These are phyloP conservation scores for Betula pendula DNA, from an alignment of 306 rosid species.

Conservation along the genomic window DNA sequence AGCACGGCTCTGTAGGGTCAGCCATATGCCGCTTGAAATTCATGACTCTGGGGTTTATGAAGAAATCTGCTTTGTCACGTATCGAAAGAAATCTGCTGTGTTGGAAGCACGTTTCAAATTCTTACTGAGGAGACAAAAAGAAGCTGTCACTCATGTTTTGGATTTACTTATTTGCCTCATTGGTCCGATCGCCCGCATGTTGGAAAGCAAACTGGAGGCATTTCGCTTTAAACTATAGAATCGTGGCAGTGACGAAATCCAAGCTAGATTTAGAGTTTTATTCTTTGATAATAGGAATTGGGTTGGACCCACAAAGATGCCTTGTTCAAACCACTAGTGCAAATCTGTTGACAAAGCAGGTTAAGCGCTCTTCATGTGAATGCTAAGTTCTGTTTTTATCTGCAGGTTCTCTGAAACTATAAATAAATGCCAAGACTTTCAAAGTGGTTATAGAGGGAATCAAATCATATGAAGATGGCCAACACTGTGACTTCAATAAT, in stretches of 20 bases:
- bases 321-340: constrained; percentile 21
- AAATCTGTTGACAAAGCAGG: constrained; percentile 17
- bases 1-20: neutral
- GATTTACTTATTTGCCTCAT: constrained; percentile 27
- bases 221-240: constrained; percentile 22
- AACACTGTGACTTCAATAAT: constrained; percentile 24
- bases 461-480: constrained; percentile 36
- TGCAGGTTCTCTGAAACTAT: constrained; percentile 19
- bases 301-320: constrained; percentile 29
- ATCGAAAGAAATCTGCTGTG: neutral
- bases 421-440: constrained; percentile 7
- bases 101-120: constrained; percentile 15
- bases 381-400: constrained; percentile 23
- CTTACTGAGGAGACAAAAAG: neutral
- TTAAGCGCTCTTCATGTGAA: constrained; percentile 21
- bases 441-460: neutral
- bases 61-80: neutral
- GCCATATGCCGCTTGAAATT: neutral
- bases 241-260: constrained; percentile 25
- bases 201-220: constrained; percentile 21
- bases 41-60: neutral
- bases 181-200: constrained; percentile 12
- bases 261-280: neutral
- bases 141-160: constrained; percentile 13
- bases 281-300: neutral